A percentile compares a stretch with the other conserved stretches of the same genome.
Evolutionary conservation across 257 asterid genomes (phyloP).

Genomic region (Rhazya stricta): DNA sequence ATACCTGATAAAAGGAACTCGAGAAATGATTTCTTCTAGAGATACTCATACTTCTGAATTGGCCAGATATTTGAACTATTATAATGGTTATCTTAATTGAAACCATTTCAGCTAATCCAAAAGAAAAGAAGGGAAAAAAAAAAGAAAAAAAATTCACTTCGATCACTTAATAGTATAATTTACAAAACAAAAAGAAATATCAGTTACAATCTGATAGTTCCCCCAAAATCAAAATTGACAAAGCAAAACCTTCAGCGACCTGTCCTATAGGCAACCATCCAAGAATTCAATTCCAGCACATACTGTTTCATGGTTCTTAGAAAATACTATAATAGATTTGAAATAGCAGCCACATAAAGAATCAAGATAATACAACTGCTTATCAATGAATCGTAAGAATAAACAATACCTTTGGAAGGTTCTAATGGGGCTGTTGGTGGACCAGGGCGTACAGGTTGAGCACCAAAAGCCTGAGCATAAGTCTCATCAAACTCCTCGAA

Average conservation of each 20-base stretch:
- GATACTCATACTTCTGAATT: not conserved
- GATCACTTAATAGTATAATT: not conserved
- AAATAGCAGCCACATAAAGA: not conserved
- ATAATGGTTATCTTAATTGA: not conserved
- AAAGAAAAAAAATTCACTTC: not conserved
- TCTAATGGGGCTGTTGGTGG: conserved; percentile 43
- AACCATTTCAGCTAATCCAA: not conserved
- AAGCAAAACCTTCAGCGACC: not conserved
- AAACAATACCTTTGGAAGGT: conserved; percentile 64
- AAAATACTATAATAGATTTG: not conserved
- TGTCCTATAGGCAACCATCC: not conserved
- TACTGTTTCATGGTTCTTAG: not conserved
- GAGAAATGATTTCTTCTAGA: not conserved
- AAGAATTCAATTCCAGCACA: not conserved
- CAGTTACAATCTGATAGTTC: not conserved
- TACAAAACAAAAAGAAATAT: not conserved
- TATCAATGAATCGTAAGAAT: not conserved
- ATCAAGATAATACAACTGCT: not conserved
- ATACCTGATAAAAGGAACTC: not conserved
- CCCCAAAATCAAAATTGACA: not conserved
- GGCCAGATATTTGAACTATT: not conserved
- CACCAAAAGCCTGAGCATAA: conserved; percentile 89
- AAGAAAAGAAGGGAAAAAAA: not conserved
- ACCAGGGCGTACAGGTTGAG: conserved; percentile 45
- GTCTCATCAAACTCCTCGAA: conserved; percentile 91